Evolutionary conservation across 2,329 filamentous ascomycete genomes (phyloP).

Genomic region (Colletotrichum sp.): DNA sequence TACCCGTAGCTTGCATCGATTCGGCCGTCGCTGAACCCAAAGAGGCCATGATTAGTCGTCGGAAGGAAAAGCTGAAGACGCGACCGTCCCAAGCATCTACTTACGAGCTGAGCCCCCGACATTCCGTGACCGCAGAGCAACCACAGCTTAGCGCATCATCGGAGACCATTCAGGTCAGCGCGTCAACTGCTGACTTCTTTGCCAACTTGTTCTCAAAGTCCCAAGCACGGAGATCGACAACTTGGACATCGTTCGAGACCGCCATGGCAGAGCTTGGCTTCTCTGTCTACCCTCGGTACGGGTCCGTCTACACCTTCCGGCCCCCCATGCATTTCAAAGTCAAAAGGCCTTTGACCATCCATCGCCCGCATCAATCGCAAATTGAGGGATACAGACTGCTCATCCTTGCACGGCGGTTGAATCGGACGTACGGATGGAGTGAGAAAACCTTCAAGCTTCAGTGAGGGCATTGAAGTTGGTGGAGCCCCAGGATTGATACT

Average conservation of each 20-base stretch:
- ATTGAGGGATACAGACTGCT: conserved; percentile 39
- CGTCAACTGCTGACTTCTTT: conserved; percentile 43
- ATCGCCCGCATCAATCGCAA: conserved; percentile 24
- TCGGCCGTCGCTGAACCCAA: background rate
- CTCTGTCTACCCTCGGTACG: conserved; percentile 42
- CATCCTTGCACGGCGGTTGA: conserved; percentile 34
- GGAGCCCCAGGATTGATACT: background rate
- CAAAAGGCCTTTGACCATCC: background rate
- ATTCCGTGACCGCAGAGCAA: background rate
- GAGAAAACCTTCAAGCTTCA: conserved; percentile 32
- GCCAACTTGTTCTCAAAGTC: conserved; percentile 37
- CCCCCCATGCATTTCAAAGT: conserved; percentile 31
- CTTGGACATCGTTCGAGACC: conserved; percentile 42
- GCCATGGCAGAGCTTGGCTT: conserved; percentile 49
- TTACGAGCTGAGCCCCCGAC: background rate
- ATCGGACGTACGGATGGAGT: conserved; percentile 40
- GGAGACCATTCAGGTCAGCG: conserved; percentile 38
- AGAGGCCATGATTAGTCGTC: background rate
- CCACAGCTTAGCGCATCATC: background rate
- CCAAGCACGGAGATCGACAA: conserved; percentile 33
- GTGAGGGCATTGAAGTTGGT: background rate
- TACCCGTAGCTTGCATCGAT: background rate
- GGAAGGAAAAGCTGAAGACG: background rate
- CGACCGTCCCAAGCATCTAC: background rate
- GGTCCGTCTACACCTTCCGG: conserved; percentile 46